Base-by-base conservation (phyloP, 768 basidiomycete genomes). In the Gloeophyllum trabeum region DNA sequence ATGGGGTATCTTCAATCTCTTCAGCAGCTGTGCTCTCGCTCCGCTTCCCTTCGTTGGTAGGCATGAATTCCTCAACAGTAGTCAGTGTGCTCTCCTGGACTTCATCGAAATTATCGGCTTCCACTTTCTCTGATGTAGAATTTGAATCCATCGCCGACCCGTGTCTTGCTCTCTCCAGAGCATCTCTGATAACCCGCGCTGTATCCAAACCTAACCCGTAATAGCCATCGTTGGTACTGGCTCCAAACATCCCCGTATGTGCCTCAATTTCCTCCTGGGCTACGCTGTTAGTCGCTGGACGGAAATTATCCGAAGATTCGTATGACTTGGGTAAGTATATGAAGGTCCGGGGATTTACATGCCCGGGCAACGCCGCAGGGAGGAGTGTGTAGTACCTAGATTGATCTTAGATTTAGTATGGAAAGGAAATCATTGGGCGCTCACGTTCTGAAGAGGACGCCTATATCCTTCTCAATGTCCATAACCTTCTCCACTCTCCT, bases 171-270 rank as follows among this genome's bases (percentile, higher is more conserved):
- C 58, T 37, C 62, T 56, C 35, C 14, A 82, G 56, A 0, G 76
- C 76, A 42, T 79, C 73, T 42, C 77, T 67, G 44, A 89, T 73
- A 20, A 76, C 50, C 39, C 73, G 67, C 14, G 76, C 79, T 1
- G 76, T 73, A 35, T 71, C 63, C 26, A 93, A 62, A 1, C 90
- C 92, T 5, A 96, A 66, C 50, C 79, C 77, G 54, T 93, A 93
- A 60, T 90, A 96, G 16, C 90, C 90, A 50, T 93, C 90, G 52
- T 96, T 94, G 19, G 76, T 78, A 48, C 66, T 71, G 4, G 76
- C 71, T 44, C 72, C 70, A 61, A 96, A 97, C 84, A 97, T 94
- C 24, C 80, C 80, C 25, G 76, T 86, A 55, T 97, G 92, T 4
- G 88, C 91, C 45, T 81, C 68, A 6, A 93, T 61, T 58, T 94